Conservation (phyloP, 2,329 filamentous ascomycete species). For the Macrophomina pseudophaseolina region DNA sequence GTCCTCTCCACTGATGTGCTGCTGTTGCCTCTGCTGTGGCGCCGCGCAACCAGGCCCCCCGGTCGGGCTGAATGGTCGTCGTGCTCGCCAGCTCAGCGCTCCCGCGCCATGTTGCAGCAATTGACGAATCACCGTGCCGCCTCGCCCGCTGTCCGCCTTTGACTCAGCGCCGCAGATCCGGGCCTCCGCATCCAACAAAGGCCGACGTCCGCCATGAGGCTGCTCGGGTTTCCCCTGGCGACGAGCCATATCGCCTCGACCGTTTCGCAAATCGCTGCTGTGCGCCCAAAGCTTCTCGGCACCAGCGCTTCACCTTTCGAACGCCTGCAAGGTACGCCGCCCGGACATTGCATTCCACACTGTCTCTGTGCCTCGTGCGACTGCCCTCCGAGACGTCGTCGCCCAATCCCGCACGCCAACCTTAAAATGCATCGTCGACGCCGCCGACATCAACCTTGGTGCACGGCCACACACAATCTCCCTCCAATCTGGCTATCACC, state of each 20-base stretch:
- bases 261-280: conserved; percentile 18
- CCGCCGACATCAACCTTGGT: background rate
- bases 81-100: conserved; percentile 17
- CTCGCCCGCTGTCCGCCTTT: conserved; percentile 10
- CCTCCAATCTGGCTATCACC: background rate
- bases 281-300: conserved; percentile 4
- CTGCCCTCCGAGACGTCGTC: background rate
- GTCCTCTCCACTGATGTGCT: background rate
- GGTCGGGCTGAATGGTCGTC: background rate
- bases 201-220: background rate
- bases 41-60: conserved; percentile 13
- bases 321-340: conserved; percentile 25
- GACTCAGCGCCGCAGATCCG: conserved; percentile 25
- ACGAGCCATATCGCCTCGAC: background rate
- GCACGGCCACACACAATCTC: background rate
- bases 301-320: background rate
- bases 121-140: conserved; percentile 13
- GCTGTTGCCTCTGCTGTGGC: conserved; percentile 2
- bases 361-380: conserved; percentile 3
- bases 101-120: conserved; percentile 18
- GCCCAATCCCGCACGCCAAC: conserved; percentile 8
- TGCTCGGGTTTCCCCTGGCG: conserved; percentile 16
- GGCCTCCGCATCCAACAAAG: background rate
- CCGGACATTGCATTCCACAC: conserved; percentile 26
- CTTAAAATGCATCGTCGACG: conserved; percentile 15